phyloP scores from a whole-genome alignment of 176 grass and related monocot genomes.

The Musa beccarii region DNA sequence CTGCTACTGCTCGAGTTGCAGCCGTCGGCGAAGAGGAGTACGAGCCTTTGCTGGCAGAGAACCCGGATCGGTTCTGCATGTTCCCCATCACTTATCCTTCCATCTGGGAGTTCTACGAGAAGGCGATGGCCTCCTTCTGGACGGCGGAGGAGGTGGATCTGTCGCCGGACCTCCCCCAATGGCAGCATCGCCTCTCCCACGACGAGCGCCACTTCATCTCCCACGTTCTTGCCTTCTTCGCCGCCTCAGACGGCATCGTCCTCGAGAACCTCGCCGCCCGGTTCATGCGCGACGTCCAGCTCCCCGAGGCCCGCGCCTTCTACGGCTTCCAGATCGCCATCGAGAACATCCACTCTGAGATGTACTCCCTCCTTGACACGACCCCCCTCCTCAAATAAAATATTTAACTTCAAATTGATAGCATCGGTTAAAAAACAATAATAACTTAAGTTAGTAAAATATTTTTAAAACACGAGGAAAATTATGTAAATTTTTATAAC shows the following conservation, averaged over 20 bases:
- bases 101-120: slow-evolving; percentile 22
- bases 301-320: slow-evolving; percentile 74
- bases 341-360: slow-evolving; percentile 98
- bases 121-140: slow-evolving; percentile 19
- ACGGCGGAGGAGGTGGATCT: slow-evolving; percentile 18
- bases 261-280: slow-evolving; percentile 78
- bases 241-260: slow-evolving; percentile 84
- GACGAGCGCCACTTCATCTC: slow-evolving; percentile 92
- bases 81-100: slow-evolving; percentile 6
- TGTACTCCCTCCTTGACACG: slow-evolving; percentile 78
- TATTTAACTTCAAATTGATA: too few species aligned
- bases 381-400: too few species aligned
- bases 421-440: too few species aligned
- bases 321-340: slow-evolving; percentile 97
- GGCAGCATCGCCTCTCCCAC: slow-evolving; percentile 24
- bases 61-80: slow-evolving; percentile 9
- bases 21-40: neutral
- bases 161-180: neutral
- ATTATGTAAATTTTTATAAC: too few species aligned
- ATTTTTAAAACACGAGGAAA: too few species aligned
- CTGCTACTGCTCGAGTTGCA: neutral
- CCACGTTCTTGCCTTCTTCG: slow-evolving; percentile 93
- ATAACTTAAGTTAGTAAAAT: too few species aligned
- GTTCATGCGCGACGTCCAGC: slow-evolving; percentile 90
- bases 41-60: slow-evolving; percentile 11